Base-by-base conservation (phyloP, 1,139 yeast genomes). In the Geotrichum macrosporum region DNA sequence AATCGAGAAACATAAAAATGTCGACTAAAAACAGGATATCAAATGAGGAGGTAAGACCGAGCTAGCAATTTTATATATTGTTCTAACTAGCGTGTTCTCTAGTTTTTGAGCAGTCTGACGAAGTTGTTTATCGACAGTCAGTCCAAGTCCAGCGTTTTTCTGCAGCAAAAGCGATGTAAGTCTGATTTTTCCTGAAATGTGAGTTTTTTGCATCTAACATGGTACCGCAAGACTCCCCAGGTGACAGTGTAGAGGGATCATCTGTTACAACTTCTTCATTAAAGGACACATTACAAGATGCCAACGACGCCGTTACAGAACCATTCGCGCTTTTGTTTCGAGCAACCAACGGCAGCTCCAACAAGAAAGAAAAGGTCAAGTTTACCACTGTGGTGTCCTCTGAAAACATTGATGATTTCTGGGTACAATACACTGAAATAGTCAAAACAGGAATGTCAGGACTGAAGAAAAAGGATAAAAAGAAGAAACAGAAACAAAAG, bases 351-450 rank as follows among this genome's bases (percentile, higher is more conserved):
- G 86, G 86, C n/a, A 65, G 65, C 26, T 64, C 67, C 50, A 67
- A 70, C 51, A 72, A 75, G 55, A 62, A 66, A 33, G 68, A 69
- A 50, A 78, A 80, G 60, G 57, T 63, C 34, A 82, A 81, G 59
- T 63, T 78, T 39, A 76, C 85, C 6, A 84, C 95, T 0, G 76
- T 79, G 18, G 86, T 86, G 24, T 75, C 74, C 35, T 66, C 76
- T 0, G 74, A 70, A 3, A 68, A 74, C 16, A 68, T 85, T 55
- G 84, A 80, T 50, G 67, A 68, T 53, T 85, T 85, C 61, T 85
- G 94, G 94, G 64, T 66, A 33, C 78, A 77, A 35, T 85, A 84
- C 62, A 69, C 84, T 1, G 79, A 76, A 39, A 76, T 76, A 0
- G 71, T 84, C 50, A 84, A 84, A 61, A 62, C 69, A 24, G 87